These are phyloP conservation scores for Penicillium pancosmium DNA, from an alignment of 495 filamentous ascomycete species.

Conservation along the genomic window DNA sequence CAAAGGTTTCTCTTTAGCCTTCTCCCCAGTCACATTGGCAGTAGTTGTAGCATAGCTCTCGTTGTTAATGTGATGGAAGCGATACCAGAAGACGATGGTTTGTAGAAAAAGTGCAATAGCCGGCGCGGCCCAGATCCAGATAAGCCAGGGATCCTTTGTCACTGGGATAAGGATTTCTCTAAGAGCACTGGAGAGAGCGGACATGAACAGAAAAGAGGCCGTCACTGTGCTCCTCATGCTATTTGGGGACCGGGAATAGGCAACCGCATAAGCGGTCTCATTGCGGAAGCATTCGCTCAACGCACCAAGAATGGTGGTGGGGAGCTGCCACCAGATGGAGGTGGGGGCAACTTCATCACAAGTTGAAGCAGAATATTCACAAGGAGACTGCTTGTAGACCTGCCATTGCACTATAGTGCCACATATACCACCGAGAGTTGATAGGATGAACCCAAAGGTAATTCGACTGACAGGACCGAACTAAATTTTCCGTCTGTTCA, in stretches of 20 bases:
- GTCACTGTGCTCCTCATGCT: slow-evolving; percentile 72
- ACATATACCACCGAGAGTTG: slow-evolving; percentile 55
- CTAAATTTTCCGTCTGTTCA: slow-evolving; percentile 55
- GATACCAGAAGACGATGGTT: background rate
- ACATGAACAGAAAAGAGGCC: slow-evolving; percentile 49
- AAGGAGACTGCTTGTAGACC: slow-evolving; percentile 59
- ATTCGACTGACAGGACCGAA: slow-evolving; percentile 70
- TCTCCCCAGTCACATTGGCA: no score
- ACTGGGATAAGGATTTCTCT: background rate
- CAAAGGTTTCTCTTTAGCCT: no score
- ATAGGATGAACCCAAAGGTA: slow-evolving; percentile 64
- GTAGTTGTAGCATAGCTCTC: background rate
- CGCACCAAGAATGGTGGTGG: slow-evolving; percentile 56
- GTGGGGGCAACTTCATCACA: slow-evolving; percentile 50
- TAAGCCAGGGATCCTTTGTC: background rate
- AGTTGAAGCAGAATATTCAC: slow-evolving; percentile 52
- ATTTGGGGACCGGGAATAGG: slow-evolving; percentile 68
- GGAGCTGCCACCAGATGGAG: slow-evolving; percentile 57
- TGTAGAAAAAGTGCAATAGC: background rate
- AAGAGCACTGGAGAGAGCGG: background rate
- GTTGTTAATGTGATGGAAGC: background rate
- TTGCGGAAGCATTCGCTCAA: slow-evolving; percentile 71
- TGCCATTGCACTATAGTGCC: slow-evolving; percentile 66
- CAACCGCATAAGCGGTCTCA: slow-evolving; percentile 72
- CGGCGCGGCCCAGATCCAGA: background rate